Evolutionary conservation across 495 filamentous ascomycete species (phyloP).

Genomic region (Choiromyces venosus): DNA sequence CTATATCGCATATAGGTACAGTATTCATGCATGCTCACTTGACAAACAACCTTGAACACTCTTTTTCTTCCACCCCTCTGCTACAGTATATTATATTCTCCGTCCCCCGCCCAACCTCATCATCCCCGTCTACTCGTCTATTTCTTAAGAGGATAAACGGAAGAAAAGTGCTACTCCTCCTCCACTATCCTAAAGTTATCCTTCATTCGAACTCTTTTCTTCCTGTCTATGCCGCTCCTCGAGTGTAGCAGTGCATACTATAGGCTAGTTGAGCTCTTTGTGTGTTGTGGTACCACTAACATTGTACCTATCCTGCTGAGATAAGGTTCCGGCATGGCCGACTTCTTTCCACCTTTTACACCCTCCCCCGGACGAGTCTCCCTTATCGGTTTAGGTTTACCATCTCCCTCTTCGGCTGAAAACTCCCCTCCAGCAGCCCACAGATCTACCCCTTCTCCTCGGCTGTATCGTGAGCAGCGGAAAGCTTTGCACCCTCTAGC

Average conservation of each 20-base stretch:
- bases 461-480: slow-evolving; percentile 29
- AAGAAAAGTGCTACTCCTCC: slow-evolving; percentile 12
- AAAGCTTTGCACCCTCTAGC: slow-evolving; percentile 33
- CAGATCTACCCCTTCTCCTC: slow-evolving; percentile 26
- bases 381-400: slow-evolving; percentile 7
- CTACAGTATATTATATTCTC: neutral
- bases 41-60: neutral
- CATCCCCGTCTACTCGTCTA: neutral
- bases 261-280: slow-evolving; percentile 7
- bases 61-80: no score
- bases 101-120: neutral
- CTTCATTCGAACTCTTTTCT: slow-evolving; percentile 18
- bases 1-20: no score
- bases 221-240: slow-evolving; percentile 1
- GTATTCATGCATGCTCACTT: neutral
- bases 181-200: slow-evolving; percentile 1
- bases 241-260: neutral
- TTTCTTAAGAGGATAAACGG: neutral
- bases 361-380: slow-evolving; percentile 21
- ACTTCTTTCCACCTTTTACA: slow-evolving; percentile 24
- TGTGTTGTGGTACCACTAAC: neutral
- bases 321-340: slow-evolving; percentile 23
- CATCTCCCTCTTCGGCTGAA: slow-evolving; percentile 20
- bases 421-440: slow-evolving; percentile 30
- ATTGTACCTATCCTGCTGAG: neutral